phyloP scores from a whole-genome alignment of 768 basidiomycete species.

The Pulveroboletus sp. region DNA sequence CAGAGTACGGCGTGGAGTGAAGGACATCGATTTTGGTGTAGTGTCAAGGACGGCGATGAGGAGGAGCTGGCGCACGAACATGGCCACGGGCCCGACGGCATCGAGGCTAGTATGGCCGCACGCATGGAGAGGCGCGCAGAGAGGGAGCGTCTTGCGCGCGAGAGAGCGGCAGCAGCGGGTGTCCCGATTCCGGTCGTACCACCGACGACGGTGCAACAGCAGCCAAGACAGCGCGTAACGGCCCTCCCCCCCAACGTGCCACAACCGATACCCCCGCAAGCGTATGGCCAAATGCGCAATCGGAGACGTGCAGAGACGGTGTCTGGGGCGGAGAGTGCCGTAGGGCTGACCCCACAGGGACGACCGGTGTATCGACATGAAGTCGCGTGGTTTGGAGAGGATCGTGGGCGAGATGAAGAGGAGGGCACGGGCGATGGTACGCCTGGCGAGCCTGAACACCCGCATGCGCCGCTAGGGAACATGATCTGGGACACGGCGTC shows the following conservation, averaged over 20 bases:
- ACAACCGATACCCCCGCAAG: conserved; percentile 20
- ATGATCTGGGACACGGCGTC: conserved; percentile 29
- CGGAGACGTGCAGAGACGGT: conserved; percentile 35
- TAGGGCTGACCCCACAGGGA: conserved; percentile 28
- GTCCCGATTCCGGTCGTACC: conserved; percentile 12
- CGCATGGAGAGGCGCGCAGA: conserved; percentile 37
- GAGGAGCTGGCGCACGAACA: conserved; percentile 32
- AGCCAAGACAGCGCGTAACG: conserved; percentile 25
- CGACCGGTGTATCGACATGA: conserved; percentile 30
- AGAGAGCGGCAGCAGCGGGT: conserved; percentile 18
- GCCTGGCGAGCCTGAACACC: conserved; percentile 19
- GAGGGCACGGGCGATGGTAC: conserved; percentile 17
- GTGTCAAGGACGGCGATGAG: conserved; percentile 56
- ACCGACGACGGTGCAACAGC: conserved; percentile 19
- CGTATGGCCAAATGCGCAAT: conserved; percentile 21
- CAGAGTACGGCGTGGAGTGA: conserved; percentile 96
- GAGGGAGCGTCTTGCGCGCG: conserved; percentile 32
- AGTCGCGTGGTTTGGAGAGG: conserved; percentile 25
- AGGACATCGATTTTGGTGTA: conserved; percentile 95
- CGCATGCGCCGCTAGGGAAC: conserved; percentile 20
- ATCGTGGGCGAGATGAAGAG: conserved; percentile 15
- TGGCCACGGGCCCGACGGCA: conserved; percentile 7
- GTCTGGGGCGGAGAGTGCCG: conserved; percentile 27
- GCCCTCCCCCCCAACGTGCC: conserved; percentile 28
- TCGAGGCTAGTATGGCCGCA: conserved; percentile 13